A percentile compares a stretch with the other conserved stretches of the same genome.
These are phyloP conservation scores for Pholiota molesta DNA, from an alignment of 768 basidiomycete species.

Conservation along the genomic window DNA sequence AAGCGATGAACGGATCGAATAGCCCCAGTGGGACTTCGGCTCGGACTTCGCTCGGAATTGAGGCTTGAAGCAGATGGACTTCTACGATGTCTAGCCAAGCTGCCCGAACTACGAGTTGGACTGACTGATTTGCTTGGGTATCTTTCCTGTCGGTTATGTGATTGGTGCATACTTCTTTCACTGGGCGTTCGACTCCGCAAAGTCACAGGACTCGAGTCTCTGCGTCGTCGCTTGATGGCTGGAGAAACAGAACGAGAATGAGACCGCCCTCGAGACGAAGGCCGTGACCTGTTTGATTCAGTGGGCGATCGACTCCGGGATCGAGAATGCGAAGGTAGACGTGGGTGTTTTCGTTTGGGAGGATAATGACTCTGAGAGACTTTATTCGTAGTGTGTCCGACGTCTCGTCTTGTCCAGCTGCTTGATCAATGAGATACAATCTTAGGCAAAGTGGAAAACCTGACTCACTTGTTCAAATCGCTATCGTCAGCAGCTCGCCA, in stretches of 20 bases:
- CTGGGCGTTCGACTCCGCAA: constrained; percentile 53
- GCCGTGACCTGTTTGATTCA: constrained; percentile 65
- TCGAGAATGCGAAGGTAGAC: constrained; percentile 58
- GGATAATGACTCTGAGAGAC: constrained; percentile 34
- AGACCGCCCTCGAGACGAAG: constrained; percentile 67
- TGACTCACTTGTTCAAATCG: constrained; percentile 73
- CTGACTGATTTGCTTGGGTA: constrained; percentile 42
- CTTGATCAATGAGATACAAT: constrained; percentile 1
- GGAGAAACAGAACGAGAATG: constrained; percentile 65
- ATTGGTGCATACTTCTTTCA: constrained; percentile 42
- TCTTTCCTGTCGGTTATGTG: constrained; percentile 24
- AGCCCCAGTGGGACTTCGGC: constrained; percentile 54
- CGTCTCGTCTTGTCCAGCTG: constrained; percentile 73
- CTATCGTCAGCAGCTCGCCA: constrained; percentile 65
- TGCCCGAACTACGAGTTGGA: constrained; percentile 42
- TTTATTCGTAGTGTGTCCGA: constrained; percentile 41
- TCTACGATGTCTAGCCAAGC: constrained; percentile 41
- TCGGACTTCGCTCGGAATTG: constrained; percentile 60
- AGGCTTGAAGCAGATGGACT: constrained; percentile 60
- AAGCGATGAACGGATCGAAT: constrained; percentile 65
- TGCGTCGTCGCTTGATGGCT: constrained; percentile 54
- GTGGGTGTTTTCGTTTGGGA: constrained; percentile 45
- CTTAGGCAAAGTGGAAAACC: not conserved
- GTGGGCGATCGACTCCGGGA: constrained; percentile 67
- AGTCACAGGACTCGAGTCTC: constrained; percentile 50